A percentile compares a stretch with the other conserved stretches of the same genome.
phyloP scores from a whole-genome alignment of 2,329 filamentous ascomycete species.

The Amylocarpus encephaloides region DNA sequence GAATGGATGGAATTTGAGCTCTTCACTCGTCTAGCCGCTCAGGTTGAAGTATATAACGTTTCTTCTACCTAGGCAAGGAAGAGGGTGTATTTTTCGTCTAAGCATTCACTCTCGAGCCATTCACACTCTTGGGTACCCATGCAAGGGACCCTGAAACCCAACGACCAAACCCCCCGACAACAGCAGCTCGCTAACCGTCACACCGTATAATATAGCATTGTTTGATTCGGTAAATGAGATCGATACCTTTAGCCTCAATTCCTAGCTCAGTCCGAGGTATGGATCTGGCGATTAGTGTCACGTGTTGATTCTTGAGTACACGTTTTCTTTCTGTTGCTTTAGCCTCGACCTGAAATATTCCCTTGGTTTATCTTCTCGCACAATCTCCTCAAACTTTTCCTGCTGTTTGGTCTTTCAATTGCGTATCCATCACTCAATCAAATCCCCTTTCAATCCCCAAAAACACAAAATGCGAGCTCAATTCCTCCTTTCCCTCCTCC shows the following conservation, averaged over 20 bases:
- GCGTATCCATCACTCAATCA: too few species aligned
- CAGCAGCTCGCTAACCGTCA: too few species aligned
- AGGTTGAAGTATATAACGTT: too few species aligned
- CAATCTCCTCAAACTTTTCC: neutral
- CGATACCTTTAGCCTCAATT: slow-evolving; percentile 2
- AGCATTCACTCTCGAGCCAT: too few species aligned
- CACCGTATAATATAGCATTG: neutral
- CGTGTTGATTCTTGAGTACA: slow-evolving; percentile 2
- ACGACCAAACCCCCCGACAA: too few species aligned
- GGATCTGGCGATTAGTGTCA: neutral
- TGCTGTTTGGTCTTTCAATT: too few species aligned
- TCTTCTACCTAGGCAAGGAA: too few species aligned
- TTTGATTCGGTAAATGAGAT: neutral
- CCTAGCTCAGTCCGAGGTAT: neutral
- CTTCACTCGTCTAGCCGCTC: too few species aligned
- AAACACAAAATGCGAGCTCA: slow-evolving; percentile 13
- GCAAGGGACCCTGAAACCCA: too few species aligned
- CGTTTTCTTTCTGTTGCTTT: slow-evolving; percentile 1
- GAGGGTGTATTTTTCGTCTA: too few species aligned
- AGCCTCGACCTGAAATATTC: neutral
- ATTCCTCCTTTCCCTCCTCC: slow-evolving; percentile 8
- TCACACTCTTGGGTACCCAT: too few species aligned
- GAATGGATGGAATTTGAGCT: too few species aligned
- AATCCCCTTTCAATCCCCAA: neutral
- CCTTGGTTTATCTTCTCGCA: neutral